Percentiles rank a stretch among this genome's conserved stretches.
Evolutionary conservation across 2,329 filamentous ascomycete genomes (phyloP).

Genomic region (Nemania bipapillata): DNA sequence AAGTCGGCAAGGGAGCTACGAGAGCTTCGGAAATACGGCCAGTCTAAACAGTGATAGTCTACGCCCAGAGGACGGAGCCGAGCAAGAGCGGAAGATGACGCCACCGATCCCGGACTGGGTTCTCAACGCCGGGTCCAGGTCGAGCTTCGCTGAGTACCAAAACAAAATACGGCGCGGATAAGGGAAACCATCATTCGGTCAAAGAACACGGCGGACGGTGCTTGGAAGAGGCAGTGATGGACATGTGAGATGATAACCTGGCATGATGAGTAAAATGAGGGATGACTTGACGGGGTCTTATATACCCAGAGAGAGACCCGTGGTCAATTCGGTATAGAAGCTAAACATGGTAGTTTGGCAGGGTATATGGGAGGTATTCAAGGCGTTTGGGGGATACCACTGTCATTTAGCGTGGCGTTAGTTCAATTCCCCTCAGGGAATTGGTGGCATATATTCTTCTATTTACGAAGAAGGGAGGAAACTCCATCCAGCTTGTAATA

Average conservation of each 20-base stretch:
- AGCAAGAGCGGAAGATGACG: slow-evolving; percentile 61
- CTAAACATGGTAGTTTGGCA: slow-evolving; percentile 6
- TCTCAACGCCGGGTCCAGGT: slow-evolving; percentile 63
- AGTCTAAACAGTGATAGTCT: slow-evolving; percentile 43
- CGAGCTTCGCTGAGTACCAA: slow-evolving; percentile 62
- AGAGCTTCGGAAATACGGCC: slow-evolving; percentile 56
- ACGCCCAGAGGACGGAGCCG: slow-evolving; percentile 39
- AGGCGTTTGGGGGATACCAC: slow-evolving; percentile 46
- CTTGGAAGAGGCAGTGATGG: neutral
- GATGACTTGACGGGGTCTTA: slow-evolving; percentile 28
- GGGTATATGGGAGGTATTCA: slow-evolving; percentile 24
- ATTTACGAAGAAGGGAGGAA: slow-evolving; percentile 18
- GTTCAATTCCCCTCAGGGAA: slow-evolving; percentile 25
- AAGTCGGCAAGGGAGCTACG: slow-evolving; percentile 61
- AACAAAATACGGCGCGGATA: slow-evolving; percentile 48
- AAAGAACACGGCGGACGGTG: slow-evolving; percentile 32
- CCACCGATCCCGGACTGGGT: slow-evolving; percentile 72
- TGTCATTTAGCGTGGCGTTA: slow-evolving; percentile 50
- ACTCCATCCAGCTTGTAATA: slow-evolving; percentile 21
- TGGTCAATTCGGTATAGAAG: slow-evolving; percentile 33
- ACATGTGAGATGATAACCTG: slow-evolving; percentile 21
- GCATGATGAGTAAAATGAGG: slow-evolving; percentile 34
- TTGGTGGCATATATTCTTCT: slow-evolving; percentile 29
- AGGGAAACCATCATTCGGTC: neutral
- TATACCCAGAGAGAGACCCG: slow-evolving; percentile 35